These are phyloP conservation scores for Microbotryomycetes sp. DNA, from an alignment of 1,284 basidiomycete genomes.

Conservation along the genomic window DNA sequence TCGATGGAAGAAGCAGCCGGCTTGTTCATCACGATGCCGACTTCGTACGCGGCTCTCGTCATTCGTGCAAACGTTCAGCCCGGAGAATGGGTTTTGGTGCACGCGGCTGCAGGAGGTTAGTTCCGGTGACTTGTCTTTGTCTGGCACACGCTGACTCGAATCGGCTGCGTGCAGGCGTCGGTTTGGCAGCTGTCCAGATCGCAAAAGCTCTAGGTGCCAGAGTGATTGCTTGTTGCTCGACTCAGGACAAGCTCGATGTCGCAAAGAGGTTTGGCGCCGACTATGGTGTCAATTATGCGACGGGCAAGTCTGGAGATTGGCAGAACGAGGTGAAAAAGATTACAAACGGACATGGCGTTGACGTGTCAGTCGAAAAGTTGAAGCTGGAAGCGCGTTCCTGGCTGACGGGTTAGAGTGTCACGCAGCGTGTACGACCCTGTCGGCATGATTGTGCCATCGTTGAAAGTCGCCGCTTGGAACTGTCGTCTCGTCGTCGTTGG, in stretches of 20 bases:
- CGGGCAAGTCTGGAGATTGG: slow-evolving; percentile 37
- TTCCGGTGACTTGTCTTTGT: neutral
- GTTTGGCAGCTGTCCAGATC: slow-evolving; percentile 80
- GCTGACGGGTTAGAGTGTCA: neutral
- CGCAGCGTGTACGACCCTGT: slow-evolving; percentile 72
- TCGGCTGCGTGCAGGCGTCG: slow-evolving; percentile 61
- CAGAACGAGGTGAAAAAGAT: slow-evolving; percentile 51
- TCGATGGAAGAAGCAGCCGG: slow-evolving; percentile 58
- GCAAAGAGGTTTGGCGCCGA: slow-evolving; percentile 43
- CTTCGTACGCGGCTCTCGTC: slow-evolving; percentile 79
- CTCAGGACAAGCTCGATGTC: slow-evolving; percentile 41
- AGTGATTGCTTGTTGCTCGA: slow-evolving; percentile 45
- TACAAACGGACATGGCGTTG: slow-evolving; percentile 72
- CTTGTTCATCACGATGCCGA: slow-evolving; percentile 42
- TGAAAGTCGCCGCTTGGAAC: slow-evolving; percentile 93
- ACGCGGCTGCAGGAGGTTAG: slow-evolving; percentile 28
- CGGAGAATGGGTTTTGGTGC: slow-evolving; percentile 68
- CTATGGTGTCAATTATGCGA: slow-evolving; percentile 43
- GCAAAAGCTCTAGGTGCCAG: slow-evolving; percentile 54
- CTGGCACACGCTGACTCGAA: neutral
- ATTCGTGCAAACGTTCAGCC: slow-evolving; percentile 57
- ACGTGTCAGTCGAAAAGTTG: slow-evolving; percentile 30
- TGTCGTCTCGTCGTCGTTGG: slow-evolving; percentile 85
- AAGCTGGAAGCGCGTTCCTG: slow-evolving; percentile 18
- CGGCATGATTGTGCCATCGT: slow-evolving; percentile 57